Evolutionary conservation across 371 early-diverging fungal species (phyloP).

Genomic region (Mortierella sp.): DNA sequence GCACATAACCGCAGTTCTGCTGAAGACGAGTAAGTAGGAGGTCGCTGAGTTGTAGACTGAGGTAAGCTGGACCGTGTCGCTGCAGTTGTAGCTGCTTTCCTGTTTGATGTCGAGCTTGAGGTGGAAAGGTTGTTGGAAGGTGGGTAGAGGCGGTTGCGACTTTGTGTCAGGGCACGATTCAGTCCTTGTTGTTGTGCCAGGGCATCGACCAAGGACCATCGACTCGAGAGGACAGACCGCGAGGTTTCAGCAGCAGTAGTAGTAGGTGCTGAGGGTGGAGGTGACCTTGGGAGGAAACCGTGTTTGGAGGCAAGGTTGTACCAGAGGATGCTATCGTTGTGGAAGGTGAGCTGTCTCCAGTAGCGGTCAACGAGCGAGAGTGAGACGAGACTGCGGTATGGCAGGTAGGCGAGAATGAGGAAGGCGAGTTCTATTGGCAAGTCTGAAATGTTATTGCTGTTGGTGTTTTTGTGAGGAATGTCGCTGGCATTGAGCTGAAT

Average conservation of each 20-base stretch:
- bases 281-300: conserved; percentile 27
- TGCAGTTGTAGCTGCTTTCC: not conserved
- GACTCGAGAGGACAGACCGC: not conserved
- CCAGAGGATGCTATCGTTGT: conserved; percentile 45
- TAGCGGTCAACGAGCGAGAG: conserved; percentile 39
- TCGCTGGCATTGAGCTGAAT: not conserved
- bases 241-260: not conserved
- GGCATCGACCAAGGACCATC: conserved; percentile 24
- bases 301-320: conserved; percentile 42
- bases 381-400: conserved; percentile 36
- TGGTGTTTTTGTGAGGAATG: conserved; percentile 6
- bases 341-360: conserved; percentile 45
- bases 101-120: not conserved
- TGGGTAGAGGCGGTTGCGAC: conserved; percentile 17
- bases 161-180: conserved; percentile 30
- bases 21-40: not conserved
- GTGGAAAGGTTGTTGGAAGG: not conserved
- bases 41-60: not conserved
- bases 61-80: not conserved
- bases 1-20: not conserved
- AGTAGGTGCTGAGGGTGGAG: not conserved
- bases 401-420: conserved; percentile 30
- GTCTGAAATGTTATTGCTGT: conserved; percentile 20
- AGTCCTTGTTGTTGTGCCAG: conserved; percentile 30
- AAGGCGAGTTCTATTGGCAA: conserved; percentile 42